phyloP scores from a whole-genome alignment of 1,284 basidiomycete genomes.

The Athelia sp. region DNA sequence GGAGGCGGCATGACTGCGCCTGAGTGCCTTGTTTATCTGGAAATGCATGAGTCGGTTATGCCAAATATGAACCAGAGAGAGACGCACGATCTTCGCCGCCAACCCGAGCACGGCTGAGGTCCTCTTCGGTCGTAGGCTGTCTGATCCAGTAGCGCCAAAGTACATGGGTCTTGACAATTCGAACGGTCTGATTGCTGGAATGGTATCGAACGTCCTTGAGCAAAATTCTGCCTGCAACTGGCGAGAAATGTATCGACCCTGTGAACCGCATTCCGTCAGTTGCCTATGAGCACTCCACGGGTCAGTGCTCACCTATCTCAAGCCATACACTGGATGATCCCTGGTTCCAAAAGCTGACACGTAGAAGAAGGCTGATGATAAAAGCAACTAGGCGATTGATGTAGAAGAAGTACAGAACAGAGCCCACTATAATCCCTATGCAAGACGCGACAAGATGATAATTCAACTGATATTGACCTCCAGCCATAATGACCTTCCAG shows the following conservation, averaged over 20 bases:
- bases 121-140: constrained; percentile 58
- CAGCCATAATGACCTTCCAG: too few relatives aligned
- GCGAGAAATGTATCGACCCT: constrained; percentile 89
- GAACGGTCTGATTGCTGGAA: constrained; percentile 85
- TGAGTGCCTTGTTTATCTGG: constrained; percentile 31
- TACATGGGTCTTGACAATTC: constrained; percentile 76
- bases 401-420: constrained; percentile 83
- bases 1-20: constrained; percentile 69
- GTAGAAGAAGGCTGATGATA: constrained; percentile 54
- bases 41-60: constrained; percentile 1
- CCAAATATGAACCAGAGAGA: constrained; percentile 1
- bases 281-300: not conserved
- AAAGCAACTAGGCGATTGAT: constrained; percentile 81
- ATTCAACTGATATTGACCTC: constrained; percentile 40
- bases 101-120: constrained; percentile 50
- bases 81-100: constrained; percentile 43
- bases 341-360: constrained; percentile 68
- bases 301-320: constrained; percentile 54
- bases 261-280: not conserved
- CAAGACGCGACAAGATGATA: constrained; percentile 65
- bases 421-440: constrained; percentile 64
- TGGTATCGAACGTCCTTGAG: constrained; percentile 85
- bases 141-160: constrained; percentile 94
- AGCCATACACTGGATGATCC: constrained; percentile 70
- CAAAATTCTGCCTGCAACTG: constrained; percentile 82